Evolutionary conservation across 768 basidiomycete species (phyloP), one percentile per base, ranked within the genome.

Genomic region (Tricholoma terreum): DNA sequence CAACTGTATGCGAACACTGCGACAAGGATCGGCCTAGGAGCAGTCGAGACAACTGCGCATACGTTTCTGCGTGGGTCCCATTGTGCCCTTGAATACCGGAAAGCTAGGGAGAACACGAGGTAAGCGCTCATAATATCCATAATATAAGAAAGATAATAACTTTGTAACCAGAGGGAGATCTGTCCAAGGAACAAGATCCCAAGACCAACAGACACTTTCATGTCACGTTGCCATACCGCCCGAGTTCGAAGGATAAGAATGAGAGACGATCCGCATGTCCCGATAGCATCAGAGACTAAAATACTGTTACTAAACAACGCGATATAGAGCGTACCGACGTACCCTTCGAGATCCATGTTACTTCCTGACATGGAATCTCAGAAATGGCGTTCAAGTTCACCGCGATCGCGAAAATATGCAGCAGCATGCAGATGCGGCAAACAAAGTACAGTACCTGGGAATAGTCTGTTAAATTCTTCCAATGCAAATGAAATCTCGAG

Each of bases 321-420:
- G 7, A 31, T 6, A 11, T 4, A 30, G 8, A 24, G 43, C 35
- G 46, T 17, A n/a, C 5, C 17, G 17, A 53, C 65, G 21, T 55
- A 73, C 72, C 64, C 55, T 72, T 73, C 2, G 71, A 68, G 51
- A 73, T 67, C 63, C 70, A 71, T 9, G 67, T 69, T 8, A 74
- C 64, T 35, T 65, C 52, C 27, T 69, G 70, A 53, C 73, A 74
- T 31, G 70, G 69, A 15, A 74, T 71, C 48, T 71, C 64, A 43
- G 58, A 61, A 43, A 74, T 64, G 11, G 73, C 70, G 54, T 74
- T 74, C 27, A 70, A 58, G 31, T 71, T 74, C 33, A 72, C 71
- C 15, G 69, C 68, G 9, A 72, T 38, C 6, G 73, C 63, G 30
- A 71, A 70, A 30, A 74, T 70, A 50, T 74, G 71, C 27, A 71